Evolutionary conservation across 257 asterid species (phyloP).

Genomic region (Solanum virginianum): DNA sequence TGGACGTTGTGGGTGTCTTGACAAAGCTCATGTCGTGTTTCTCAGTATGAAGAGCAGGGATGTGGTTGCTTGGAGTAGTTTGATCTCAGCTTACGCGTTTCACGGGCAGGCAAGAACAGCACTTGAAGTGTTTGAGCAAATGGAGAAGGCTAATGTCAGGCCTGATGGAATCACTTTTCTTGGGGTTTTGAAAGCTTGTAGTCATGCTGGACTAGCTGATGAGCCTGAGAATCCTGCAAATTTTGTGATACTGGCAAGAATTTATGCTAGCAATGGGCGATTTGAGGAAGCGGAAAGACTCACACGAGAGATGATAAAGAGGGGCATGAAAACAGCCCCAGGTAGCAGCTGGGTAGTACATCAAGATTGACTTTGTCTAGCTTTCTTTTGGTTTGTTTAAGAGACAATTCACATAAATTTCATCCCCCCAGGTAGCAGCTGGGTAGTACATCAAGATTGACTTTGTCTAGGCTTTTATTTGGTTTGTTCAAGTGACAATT

Average conservation of each 20-base stretch:
- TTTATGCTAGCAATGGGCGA: slow-evolving; percentile 21
- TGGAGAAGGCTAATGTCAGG: slow-evolving; percentile 24
- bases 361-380: not conserved
- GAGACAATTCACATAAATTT: not conserved
- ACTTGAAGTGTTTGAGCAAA: slow-evolving; percentile 11
- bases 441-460: slow-evolving; percentile 19
- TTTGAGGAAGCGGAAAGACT: slow-evolving; percentile 19
- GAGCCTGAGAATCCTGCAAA: slow-evolving; percentile 42
- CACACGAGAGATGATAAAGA: slow-evolving; percentile 27
- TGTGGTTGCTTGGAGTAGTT: slow-evolving; percentile 43
- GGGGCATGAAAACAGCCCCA: slow-evolving; percentile 23
- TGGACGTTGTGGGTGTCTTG: slow-evolving; percentile 36
- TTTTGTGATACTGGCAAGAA: slow-evolving; percentile 24
- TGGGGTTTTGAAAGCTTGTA: slow-evolving; percentile 40
- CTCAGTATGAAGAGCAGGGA: slow-evolving; percentile 19
- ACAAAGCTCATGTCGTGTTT: slow-evolving; percentile 16
- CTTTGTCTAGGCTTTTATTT: not conserved
- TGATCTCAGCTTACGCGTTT: slow-evolving; percentile 32
- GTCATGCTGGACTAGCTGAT: slow-evolving; percentile 37
- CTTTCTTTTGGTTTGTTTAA: not conserved
- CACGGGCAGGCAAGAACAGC: slow-evolving; percentile 30
- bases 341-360: slow-evolving; percentile 36
- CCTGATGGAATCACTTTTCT: slow-evolving; percentile 37
- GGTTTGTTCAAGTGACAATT: not conserved
- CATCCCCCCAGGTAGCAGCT: too few species aligned